These are phyloP conservation scores for Dendrothele bispora DNA, from an alignment of 768 basidiomycete species.

Conservation along the genomic window DNA sequence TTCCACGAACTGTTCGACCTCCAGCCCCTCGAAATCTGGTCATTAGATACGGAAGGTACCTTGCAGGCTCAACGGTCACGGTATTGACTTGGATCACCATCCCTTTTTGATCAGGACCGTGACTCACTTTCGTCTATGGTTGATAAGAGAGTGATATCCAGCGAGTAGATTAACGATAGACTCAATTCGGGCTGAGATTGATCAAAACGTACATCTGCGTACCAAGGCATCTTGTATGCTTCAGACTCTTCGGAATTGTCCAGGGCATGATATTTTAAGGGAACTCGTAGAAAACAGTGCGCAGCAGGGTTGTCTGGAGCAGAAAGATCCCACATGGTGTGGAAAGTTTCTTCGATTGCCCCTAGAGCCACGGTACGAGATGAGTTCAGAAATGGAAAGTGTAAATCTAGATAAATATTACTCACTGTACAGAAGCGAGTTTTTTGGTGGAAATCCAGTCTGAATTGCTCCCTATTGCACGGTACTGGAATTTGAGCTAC, in stretches of 20 bases:
- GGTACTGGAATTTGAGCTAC: slow-evolving; percentile 30
- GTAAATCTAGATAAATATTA: slow-evolving; percentile 8
- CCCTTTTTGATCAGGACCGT: neutral
- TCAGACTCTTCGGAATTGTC: slow-evolving; percentile 25
- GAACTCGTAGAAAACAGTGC: slow-evolving; percentile 47
- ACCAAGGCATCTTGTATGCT: slow-evolving; percentile 35
- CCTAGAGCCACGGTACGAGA: neutral
- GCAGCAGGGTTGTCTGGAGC: slow-evolving; percentile 37
- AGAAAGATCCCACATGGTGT: slow-evolving; percentile 53
- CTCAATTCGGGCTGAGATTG: neutral
- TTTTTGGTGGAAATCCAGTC: slow-evolving; percentile 29
- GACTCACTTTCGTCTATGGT: no score
- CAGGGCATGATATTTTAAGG: slow-evolving; percentile 45
- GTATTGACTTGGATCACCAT: slow-evolving; percentile 49
- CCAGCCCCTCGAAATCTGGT: slow-evolving; percentile 54
- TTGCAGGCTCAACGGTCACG: slow-evolving; percentile 60
- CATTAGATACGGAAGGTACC: slow-evolving; percentile 65
- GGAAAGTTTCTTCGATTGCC: slow-evolving; percentile 53
- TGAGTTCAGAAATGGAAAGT: neutral
- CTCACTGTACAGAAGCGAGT: neutral
- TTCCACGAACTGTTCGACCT: slow-evolving; percentile 48
- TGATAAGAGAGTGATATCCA: no score
- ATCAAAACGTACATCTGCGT: slow-evolving; percentile 32
- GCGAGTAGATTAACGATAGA: no score
- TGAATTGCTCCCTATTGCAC: slow-evolving; percentile 45